These are phyloP conservation scores for Talaromyces amestolkiae DNA, from an alignment of 2,329 filamentous ascomycete species.

Conservation along the genomic window DNA sequence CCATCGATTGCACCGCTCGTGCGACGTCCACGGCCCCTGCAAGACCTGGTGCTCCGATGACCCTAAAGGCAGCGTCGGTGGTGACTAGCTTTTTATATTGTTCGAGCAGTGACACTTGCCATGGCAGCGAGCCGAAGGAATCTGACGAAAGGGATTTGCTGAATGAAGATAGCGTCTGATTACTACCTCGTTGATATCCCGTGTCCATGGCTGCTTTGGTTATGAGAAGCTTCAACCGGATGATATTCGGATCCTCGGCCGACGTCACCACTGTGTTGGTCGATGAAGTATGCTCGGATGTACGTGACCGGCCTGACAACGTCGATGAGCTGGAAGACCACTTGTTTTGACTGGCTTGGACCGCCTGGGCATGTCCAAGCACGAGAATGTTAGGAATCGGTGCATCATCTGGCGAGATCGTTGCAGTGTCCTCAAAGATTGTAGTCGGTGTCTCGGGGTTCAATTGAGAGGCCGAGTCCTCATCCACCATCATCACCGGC, in stretches of 20 bases:
- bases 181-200: constrained; percentile 66
- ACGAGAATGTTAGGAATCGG: constrained; percentile 85
- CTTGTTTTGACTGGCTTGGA: constrained; percentile 41
- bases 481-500: constrained; percentile 30
- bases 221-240: constrained; percentile 73
- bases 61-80: constrained; percentile 66
- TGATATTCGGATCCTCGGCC: constrained; percentile 71
- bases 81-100: constrained; percentile 79
- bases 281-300: constrained; percentile 49
- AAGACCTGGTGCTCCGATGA: constrained; percentile 32
- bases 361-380: constrained; percentile 65
- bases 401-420: constrained; percentile 75
- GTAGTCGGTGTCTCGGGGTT: constrained; percentile 87
- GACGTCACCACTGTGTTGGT: constrained; percentile 44
- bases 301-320: constrained; percentile 74
- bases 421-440: constrained; percentile 89
- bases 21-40: constrained; percentile 69
- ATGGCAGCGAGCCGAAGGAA: constrained; percentile 71
- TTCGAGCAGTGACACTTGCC: constrained; percentile 69
- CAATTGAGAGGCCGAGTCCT: constrained; percentile 27
- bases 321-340: constrained; percentile 83
- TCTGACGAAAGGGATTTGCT: constrained; percentile 72
- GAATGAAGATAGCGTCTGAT: constrained; percentile 66
- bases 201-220: constrained; percentile 82
- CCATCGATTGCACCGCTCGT: constrained; percentile 74